Conservation (phyloP, 2,329 filamentous ascomycete species). For the Diaporthe sp. region DNA sequence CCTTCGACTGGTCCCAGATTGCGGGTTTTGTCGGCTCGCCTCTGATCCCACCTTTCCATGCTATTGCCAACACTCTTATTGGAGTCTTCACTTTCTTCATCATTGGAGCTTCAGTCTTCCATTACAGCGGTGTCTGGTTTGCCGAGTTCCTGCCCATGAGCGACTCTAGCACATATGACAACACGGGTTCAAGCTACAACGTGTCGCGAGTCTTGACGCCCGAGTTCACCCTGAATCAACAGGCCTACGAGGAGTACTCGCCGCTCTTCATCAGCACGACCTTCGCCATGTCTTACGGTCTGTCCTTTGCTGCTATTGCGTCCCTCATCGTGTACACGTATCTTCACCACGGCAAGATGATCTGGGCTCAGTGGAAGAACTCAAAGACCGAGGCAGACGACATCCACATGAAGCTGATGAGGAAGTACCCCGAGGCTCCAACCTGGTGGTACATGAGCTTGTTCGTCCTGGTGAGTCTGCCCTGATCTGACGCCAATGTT, state of each 20-base stretch:
- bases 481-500: not conserved
- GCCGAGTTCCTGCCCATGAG: constrained; percentile 76
- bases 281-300: constrained; percentile 76
- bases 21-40: constrained; percentile 77
- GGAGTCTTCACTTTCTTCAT: constrained; percentile 76
- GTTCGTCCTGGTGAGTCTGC: constrained; percentile 63
- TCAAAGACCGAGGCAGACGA: constrained; percentile 72
- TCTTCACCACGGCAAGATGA: constrained; percentile 75
- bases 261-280: constrained; percentile 79
- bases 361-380: constrained; percentile 72
- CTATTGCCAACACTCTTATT: constrained; percentile 79
- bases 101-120: constrained; percentile 68
- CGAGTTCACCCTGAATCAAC: constrained; percentile 72
- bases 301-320: constrained; percentile 79
- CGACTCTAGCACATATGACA: constrained; percentile 79
- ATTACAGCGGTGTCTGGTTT: constrained; percentile 77
- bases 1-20: constrained; percentile 83
- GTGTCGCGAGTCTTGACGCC: constrained; percentile 72
- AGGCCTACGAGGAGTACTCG: constrained; percentile 76
- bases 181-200: constrained; percentile 74
- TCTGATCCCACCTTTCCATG: constrained; percentile 78
- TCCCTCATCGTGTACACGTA: constrained; percentile 77
- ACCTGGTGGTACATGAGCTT: constrained; percentile 74
- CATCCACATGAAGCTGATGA: constrained; percentile 75
- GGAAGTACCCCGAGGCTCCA: constrained; percentile 72